Percentiles rank a stretch among this genome's conserved stretches.
These are phyloP conservation scores for Pseudonectria foliicola DNA, from an alignment of 2,329 filamentous ascomycete genomes.

Conservation along the genomic window DNA sequence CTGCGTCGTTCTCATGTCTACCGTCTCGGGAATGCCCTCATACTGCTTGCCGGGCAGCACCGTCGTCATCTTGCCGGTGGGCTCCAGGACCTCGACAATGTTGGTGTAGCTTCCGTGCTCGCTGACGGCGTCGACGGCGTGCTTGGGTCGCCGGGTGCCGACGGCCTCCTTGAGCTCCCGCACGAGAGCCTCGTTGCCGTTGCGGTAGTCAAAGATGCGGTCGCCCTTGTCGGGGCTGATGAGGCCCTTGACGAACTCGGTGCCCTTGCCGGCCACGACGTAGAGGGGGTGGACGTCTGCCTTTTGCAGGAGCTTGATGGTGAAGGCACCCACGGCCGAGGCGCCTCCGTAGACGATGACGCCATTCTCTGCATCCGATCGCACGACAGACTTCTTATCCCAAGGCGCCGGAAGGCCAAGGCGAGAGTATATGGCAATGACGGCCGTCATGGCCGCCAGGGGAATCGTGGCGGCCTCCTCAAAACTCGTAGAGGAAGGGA, in stretches of 20 bases:
- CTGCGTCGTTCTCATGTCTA: neutral
- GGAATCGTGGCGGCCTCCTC: constrained; percentile 53
- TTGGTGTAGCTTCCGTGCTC: neutral
- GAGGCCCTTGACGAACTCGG: constrained; percentile 4
- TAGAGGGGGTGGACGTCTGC: constrained; percentile 53
- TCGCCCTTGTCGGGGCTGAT: constrained; percentile 10
- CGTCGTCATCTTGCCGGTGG: neutral
- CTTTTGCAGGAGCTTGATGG: constrained; percentile 43
- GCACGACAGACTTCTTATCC: constrained; percentile 20
- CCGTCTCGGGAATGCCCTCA: neutral
- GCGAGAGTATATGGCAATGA: constrained; percentile 39
- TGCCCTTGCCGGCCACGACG: constrained; percentile 40
- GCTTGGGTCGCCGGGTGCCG: constrained; percentile 1
- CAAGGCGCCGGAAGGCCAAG: constrained; percentile 44
- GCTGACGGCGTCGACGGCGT: constrained; percentile 1
- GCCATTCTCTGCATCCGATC: constrained; percentile 4
- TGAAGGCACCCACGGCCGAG: constrained; percentile 49
- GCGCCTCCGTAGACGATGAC: constrained; percentile 43
- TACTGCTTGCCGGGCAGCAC: neutral
- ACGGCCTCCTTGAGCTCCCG: constrained; percentile 1
- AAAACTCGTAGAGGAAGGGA: constrained; percentile 41
- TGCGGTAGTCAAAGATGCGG: constrained; percentile 6
- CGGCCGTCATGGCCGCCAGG: constrained; percentile 47
- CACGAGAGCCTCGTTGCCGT: neutral
- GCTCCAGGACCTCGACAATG: constrained; percentile 1